A percentile compares a stretch with the other conserved stretches of the same genome.
phyloP scores from a whole-genome alignment of 1,284 basidiomycete genomes.

The Tilletiopsis washingtonensis region DNA sequence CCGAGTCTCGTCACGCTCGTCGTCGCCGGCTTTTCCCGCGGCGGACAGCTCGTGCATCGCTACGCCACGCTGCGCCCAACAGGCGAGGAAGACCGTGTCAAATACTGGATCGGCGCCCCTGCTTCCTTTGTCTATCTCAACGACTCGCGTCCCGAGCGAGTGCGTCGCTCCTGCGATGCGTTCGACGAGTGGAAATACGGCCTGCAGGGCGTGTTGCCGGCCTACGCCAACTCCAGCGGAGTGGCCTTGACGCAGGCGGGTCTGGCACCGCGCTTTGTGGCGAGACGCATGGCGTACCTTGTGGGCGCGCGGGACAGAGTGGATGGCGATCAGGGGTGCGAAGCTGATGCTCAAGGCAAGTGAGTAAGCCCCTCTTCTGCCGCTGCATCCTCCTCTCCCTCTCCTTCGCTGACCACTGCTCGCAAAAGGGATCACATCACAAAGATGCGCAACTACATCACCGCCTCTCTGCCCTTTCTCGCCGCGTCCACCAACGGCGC shows the following conservation, averaged over 20 bases:
- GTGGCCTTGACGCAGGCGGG: background rate
- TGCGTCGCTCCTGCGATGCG: constrained; percentile 5
- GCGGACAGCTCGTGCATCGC: constrained; percentile 32
- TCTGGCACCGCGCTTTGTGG: background rate
- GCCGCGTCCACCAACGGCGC: constrained; percentile 13
- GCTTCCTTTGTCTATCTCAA: constrained; percentile 37
- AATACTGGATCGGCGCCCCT: constrained; percentile 34
- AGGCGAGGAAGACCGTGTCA: constrained; percentile 10
- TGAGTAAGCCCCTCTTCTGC: constrained; percentile 37
- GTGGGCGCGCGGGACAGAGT: constrained; percentile 24
- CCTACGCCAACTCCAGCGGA: constrained; percentile 10
- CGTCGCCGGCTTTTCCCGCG: constrained; percentile 37
- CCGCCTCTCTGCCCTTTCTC: constrained; percentile 21
- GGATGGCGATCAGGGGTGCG: constrained; percentile 19
- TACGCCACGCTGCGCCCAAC: constrained; percentile 33
- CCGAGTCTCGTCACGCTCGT: constrained; percentile 35
- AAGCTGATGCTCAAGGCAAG: constrained; percentile 36
- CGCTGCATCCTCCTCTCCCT: too few species aligned
- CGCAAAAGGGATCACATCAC: too few species aligned
- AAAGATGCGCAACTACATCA: too few species aligned
- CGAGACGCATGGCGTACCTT: constrained; percentile 19
- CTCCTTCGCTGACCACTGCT: too few species aligned
- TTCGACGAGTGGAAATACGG: constrained; percentile 43
- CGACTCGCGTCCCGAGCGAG: constrained; percentile 12
- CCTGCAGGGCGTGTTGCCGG: constrained; percentile 28